Evolutionary conservation across 805 yeast species (phyloP), one percentile per base, ranked within the genome.

Genomic region (Wickerhamiella hasegawae): DNA sequence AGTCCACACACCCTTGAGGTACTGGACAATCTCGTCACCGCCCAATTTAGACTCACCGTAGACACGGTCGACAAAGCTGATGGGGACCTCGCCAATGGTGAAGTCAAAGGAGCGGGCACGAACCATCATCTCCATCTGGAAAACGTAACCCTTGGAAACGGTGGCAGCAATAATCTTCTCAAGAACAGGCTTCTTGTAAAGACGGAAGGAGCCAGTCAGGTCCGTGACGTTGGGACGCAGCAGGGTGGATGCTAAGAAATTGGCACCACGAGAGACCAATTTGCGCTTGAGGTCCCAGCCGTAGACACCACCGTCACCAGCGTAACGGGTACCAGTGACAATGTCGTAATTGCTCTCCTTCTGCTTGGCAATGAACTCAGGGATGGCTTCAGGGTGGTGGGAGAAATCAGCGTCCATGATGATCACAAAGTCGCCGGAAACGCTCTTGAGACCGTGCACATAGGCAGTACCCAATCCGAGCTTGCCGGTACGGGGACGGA

Each of bases 91-190:
- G 21, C 78, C 85, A 45, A 77, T 75, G 14, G 70, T 63, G 58
- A 67, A 74, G n/a, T 76, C 76, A 53, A 74, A 58, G n/a, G 75
- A 63, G 52, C 80, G 67, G 28, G 87, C 87, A 45, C 87, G 69
- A 18, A 77, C 87, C 71, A 77, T 75, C 84, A 77, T 76, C 58
- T 77, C 87, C 87, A 77, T 77, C 60, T 77, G 87, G 70, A 77
- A 77, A 28, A 78, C 87, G 48, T 78, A 77, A 34, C 87, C 87
- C 59, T 78, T 77, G 25, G 80, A 71, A 51, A 69, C 65, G 32
- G 85, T 76, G 39, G 65, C 77, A 33, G 62, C 68, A 43, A 77
- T 78, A 43, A 78, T 68, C 50, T 72, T 69, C 42, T 71, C 68
- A 53, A 77, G 64, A 2, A 68, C 84, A 4, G 66, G 70, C 55